Evolutionary conservation across 257 asterid genomes (phyloP).

Genomic region (Prunella vulgaris): DNA sequence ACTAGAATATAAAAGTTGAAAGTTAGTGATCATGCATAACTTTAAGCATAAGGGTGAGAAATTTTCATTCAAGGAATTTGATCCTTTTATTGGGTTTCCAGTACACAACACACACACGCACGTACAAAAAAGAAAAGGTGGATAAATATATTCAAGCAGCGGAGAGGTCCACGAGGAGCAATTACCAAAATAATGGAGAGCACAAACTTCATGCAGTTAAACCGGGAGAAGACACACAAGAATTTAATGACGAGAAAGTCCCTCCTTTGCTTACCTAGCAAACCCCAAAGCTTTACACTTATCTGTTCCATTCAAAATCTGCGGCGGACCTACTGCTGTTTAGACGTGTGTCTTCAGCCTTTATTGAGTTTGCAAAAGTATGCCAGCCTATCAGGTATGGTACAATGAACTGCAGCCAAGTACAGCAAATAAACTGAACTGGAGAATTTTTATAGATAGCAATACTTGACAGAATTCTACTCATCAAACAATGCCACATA

Average conservation of each 20-base stretch:
- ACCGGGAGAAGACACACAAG: not conserved
- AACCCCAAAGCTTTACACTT: constrained; percentile 20
- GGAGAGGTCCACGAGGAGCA: too few species aligned
- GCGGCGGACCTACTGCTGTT: constrained; percentile 50
- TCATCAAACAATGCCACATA: not conserved
- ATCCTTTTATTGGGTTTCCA: too few species aligned
- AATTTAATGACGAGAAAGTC: not conserved
- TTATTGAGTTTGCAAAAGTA: constrained; percentile 63
- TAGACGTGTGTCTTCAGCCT: constrained; percentile 57
- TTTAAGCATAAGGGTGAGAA: not conserved
- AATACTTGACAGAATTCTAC: constrained; percentile 1
- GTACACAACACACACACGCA: too few species aligned
- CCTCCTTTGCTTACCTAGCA: constrained; percentile 21
- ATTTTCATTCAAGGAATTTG: not conserved
- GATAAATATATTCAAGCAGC: too few species aligned
- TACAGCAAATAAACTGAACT: constrained; percentile 16
- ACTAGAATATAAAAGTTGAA: not conserved
- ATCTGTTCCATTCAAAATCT: constrained; percentile 84
- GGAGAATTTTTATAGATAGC: not conserved
- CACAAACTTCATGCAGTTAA: not conserved
- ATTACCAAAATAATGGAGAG: not conserved
- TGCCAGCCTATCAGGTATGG: constrained; percentile 95
- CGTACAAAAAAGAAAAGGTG: too few species aligned
- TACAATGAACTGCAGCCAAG: constrained; percentile 59
- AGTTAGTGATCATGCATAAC: not conserved